These are phyloP conservation scores for Ricinus communis DNA, from an alignment of 345 rosid species.

Conservation along the genomic window DNA sequence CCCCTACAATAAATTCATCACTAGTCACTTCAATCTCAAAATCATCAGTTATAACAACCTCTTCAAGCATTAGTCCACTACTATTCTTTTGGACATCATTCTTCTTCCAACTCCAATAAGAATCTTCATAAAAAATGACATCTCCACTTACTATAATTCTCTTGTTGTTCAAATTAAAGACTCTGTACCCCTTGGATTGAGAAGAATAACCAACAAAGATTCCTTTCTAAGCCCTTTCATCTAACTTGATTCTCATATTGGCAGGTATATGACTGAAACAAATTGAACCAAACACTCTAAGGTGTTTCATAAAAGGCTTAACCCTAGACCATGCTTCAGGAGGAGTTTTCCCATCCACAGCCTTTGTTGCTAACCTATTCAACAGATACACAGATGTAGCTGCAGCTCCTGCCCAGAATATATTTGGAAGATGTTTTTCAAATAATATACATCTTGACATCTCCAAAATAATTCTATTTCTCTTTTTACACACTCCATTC, in stretches of 20 bases:
- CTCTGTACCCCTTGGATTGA: neutral
- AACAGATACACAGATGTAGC: neutral
- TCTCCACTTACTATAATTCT: neutral
- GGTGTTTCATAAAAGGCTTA: neutral
- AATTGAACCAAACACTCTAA: neutral
- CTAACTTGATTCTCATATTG: neutral
- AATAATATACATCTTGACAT: neutral
- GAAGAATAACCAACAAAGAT: neutral
- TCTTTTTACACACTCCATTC: neutral
- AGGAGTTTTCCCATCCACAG: neutral
- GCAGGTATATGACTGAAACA: neutral
- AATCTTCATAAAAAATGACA: conserved; percentile 1
- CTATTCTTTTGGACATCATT: neutral
- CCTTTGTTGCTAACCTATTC: neutral
- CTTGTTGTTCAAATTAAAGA: neutral
- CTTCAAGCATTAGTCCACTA: too few species aligned
- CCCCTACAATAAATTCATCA: neutral
- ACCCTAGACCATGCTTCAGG: neutral
- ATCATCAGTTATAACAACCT: too few species aligned
- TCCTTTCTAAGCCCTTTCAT: neutral
- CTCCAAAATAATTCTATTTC: neutral
- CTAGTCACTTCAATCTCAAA: too few species aligned
- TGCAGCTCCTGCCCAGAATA: neutral
- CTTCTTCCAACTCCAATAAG: neutral
- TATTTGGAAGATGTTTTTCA: neutral